A percentile compares a stretch with the other conserved stretches of the same genome.
Conservation (phyloP, 2,329 filamentous ascomycete genomes). For the Amauroascus verrucosus region DNA sequence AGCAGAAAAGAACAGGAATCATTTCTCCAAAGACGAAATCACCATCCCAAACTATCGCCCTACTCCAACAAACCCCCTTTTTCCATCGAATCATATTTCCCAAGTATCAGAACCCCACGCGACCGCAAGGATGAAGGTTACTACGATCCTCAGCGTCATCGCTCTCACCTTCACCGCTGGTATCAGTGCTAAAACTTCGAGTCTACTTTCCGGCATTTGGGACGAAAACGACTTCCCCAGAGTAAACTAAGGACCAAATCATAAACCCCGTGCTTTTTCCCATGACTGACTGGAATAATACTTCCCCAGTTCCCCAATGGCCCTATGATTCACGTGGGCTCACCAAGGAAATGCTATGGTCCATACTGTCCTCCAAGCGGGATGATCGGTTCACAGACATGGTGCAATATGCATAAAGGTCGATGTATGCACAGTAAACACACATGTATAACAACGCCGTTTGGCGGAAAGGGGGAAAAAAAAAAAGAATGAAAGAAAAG, state of each 20-base stretch:
- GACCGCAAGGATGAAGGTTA: slow-evolving; percentile 1
- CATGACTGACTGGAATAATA: background rate
- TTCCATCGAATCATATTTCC: too few species aligned
- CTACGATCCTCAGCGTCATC: background rate
- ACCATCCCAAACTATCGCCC: too few species aligned
- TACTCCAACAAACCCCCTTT: background rate
- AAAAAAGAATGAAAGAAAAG: too few species aligned
- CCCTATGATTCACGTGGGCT: background rate
- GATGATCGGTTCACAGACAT: background rate
- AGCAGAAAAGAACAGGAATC: background rate
- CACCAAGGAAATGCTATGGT: background rate
- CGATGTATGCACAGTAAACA: too few species aligned
- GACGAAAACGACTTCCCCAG: slow-evolving; percentile 1
- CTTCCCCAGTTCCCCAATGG: background rate
- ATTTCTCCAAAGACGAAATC: too few species aligned
- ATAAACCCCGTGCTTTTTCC: too few species aligned
- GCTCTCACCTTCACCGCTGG: background rate
- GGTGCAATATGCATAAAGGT: background rate
- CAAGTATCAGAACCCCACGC: background rate
- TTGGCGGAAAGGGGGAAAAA: too few species aligned
- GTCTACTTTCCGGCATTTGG: background rate
- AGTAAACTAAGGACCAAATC: background rate
- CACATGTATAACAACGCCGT: too few species aligned
- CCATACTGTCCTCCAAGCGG: background rate
- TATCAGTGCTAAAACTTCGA: slow-evolving; percentile 1